These are phyloP conservation scores for Lepiota brunneoincarnata DNA, from an alignment of 768 basidiomycete species.

Conservation along the genomic window DNA sequence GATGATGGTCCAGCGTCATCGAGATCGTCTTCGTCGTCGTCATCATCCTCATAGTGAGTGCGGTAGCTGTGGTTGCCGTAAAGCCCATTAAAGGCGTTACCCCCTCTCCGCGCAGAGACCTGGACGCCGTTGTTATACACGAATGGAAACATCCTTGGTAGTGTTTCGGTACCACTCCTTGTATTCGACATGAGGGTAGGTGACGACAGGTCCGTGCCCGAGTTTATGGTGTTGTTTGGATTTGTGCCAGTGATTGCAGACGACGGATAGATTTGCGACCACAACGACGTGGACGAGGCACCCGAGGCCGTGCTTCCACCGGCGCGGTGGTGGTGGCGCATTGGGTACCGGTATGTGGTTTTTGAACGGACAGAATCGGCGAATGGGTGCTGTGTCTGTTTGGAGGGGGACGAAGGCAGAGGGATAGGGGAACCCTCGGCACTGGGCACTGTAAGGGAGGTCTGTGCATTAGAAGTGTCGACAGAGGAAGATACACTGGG, in stretches of 20 bases:
- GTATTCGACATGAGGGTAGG: not conserved
- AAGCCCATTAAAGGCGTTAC: slow-evolving; percentile 3
- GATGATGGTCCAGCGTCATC: not conserved
- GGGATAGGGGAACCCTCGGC: slow-evolving; percentile 30
- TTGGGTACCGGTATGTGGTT: slow-evolving; percentile 26
- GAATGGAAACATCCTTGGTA: not conserved
- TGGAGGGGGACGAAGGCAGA: slow-evolving; percentile 42
- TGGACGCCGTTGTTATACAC: slow-evolving; percentile 2
- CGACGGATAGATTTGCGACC: slow-evolving; percentile 11
- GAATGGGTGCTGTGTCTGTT: slow-evolving; percentile 23
- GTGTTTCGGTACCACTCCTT: not conserved
- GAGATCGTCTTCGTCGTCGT: not conserved
- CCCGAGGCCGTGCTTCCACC: slow-evolving; percentile 21
- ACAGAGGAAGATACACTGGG: slow-evolving; percentile 49
- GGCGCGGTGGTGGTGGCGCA: slow-evolving; percentile 27
- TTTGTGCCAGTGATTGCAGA: not conserved
- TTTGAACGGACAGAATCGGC: slow-evolving; percentile 38
- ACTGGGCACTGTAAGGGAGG: slow-evolving; percentile 49
- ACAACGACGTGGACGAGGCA: slow-evolving; percentile 15
- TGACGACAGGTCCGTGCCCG: not conserved
- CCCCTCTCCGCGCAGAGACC: not conserved
- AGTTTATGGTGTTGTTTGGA: not conserved
- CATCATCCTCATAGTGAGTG: not conserved
- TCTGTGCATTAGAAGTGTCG: slow-evolving; percentile 46
- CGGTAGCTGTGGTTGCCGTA: not conserved